Conservation (phyloP, 192 early-diverging fungal species). For the Nowakowskiella sp. region DNA sequence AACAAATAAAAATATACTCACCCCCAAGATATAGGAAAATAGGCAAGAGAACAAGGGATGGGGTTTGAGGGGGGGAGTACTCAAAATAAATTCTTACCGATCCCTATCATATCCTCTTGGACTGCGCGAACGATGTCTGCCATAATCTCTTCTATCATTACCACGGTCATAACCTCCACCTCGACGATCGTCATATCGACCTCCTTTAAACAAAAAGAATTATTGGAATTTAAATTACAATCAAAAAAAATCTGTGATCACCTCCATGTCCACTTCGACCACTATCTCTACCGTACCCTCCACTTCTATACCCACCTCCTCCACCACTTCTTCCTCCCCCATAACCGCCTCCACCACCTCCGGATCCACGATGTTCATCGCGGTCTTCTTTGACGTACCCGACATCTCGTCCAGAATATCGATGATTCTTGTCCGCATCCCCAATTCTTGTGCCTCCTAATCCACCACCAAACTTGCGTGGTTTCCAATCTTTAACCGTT, state of each 20-base stretch:
- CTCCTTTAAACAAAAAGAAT: neutral
- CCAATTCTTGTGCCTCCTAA: conserved; percentile 67
- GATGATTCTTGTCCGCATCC: conserved; percentile 39
- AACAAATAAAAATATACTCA: too few relatives aligned
- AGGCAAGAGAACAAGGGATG: too few relatives aligned
- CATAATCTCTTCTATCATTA: conserved; percentile 1
- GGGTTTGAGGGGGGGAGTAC: too few relatives aligned
- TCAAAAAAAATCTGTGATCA: neutral
- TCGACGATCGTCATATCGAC: neutral
- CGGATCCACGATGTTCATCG: conserved; percentile 13
- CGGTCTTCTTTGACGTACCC: conserved; percentile 9
- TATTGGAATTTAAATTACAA: neutral
- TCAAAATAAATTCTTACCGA: too few relatives aligned
- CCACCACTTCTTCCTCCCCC: conserved; percentile 18
- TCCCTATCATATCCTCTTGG: too few relatives aligned
- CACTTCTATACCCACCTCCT: conserved; percentile 26
- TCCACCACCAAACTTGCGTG: conserved; percentile 76
- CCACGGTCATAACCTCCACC: neutral
- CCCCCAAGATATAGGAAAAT: too few relatives aligned
- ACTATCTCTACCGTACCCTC: conserved; percentile 37
- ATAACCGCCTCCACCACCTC: conserved; percentile 19
- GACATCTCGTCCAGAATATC: conserved; percentile 41
- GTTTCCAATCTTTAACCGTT: conserved; percentile 92
- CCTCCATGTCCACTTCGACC: conserved; percentile 28
- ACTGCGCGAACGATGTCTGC: too few relatives aligned